Conservation (phyloP, 495 filamentous ascomycete genomes). For the Aspergillus nidulans region DNA sequence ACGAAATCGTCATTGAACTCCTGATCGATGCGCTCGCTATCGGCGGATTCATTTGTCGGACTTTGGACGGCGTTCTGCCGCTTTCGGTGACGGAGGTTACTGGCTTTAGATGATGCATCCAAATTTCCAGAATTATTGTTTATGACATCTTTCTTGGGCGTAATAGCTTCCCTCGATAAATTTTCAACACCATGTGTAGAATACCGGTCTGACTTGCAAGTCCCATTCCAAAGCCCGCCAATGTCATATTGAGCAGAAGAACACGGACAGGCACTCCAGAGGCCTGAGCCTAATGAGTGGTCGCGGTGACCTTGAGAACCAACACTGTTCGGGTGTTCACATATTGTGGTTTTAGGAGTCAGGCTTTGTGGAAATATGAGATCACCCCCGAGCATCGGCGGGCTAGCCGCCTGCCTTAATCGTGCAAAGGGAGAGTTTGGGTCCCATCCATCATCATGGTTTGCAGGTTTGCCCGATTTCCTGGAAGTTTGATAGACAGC, state of each 20-base stretch:
- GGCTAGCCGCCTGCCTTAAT: conserved; percentile 54
- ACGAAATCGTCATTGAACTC: conserved; percentile 83
- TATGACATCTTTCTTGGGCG: conserved; percentile 14
- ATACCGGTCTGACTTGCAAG: conserved; percentile 30
- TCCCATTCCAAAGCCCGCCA: conserved; percentile 67
- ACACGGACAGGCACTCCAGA: conserved; percentile 36
- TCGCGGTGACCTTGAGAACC: conserved; percentile 36
- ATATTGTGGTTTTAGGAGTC: conserved; percentile 75
- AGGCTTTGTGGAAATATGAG: conserved; percentile 69
- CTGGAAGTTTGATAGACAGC: conserved; percentile 17
- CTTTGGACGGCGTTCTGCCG: not conserved
- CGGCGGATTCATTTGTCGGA: conserved; percentile 43
- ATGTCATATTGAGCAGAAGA: conserved; percentile 28
- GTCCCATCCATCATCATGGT: conserved; percentile 33
- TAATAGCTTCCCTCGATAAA: conserved; percentile 11
- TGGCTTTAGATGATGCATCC: not conserved
- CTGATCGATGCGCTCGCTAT: conserved; percentile 50
- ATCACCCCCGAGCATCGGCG: conserved; percentile 81
- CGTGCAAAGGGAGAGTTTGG: conserved; percentile 41
- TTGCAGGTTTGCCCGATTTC: conserved; percentile 21
- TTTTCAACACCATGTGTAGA: conserved; percentile 2
- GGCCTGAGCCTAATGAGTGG: conserved; percentile 26
- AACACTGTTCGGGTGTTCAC: conserved; percentile 54
- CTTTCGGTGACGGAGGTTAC: not conserved
- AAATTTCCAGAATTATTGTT: not conserved